Percentiles rank a stretch among this genome's conserved stretches.
These are phyloP conservation scores for Amanita thiersii DNA, from an alignment of 768 basidiomycete species.

Conservation along the genomic window DNA sequence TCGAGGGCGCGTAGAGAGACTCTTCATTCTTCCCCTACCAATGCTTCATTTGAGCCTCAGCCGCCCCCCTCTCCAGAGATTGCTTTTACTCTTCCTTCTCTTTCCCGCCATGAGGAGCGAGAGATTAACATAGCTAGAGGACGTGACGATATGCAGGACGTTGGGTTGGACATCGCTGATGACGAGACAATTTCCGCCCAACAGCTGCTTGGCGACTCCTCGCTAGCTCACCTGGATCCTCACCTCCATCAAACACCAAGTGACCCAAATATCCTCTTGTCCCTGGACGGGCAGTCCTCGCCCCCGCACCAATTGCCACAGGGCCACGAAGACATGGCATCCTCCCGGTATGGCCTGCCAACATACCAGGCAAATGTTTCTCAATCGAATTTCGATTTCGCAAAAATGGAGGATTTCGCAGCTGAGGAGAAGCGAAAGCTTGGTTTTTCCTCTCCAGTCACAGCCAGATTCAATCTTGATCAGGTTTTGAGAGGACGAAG, in stretches of 20 bases:
- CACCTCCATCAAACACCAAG: not conserved
- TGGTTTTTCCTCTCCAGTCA: constrained; percentile 43
- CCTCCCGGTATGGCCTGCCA: constrained; percentile 43
- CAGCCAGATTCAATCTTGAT: constrained; percentile 28
- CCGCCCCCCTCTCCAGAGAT: constrained; percentile 14
- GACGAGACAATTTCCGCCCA: constrained; percentile 11
- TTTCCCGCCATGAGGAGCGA: constrained; percentile 43
- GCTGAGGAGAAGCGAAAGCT: constrained; percentile 56
- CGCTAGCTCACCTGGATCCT: not conserved
- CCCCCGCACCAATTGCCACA: constrained; percentile 29
- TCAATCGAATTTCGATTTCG: constrained; percentile 63
- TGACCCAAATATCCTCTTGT: constrained; percentile 1
- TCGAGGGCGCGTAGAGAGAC: constrained; percentile 67
- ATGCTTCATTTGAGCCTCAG: constrained; percentile 19
- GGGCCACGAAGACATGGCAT: constrained; percentile 27
- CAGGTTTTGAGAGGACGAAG: not conserved
- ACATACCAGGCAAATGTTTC: constrained; percentile 59
- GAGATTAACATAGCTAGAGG: constrained; percentile 34
- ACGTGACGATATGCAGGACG: not conserved
- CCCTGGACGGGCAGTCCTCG: constrained; percentile 17
- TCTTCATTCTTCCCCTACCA: constrained; percentile 26
- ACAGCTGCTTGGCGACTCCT: constrained; percentile 9
- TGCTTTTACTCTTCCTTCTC: constrained; percentile 26
- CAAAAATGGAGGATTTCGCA: constrained; percentile 71
- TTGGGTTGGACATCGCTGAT: constrained; percentile 6